Evolutionary conservation across 2,329 filamentous ascomycete species (phyloP), one percentile per base, ranked within the genome.

Genomic region (Colletotrichum salicis): DNA sequence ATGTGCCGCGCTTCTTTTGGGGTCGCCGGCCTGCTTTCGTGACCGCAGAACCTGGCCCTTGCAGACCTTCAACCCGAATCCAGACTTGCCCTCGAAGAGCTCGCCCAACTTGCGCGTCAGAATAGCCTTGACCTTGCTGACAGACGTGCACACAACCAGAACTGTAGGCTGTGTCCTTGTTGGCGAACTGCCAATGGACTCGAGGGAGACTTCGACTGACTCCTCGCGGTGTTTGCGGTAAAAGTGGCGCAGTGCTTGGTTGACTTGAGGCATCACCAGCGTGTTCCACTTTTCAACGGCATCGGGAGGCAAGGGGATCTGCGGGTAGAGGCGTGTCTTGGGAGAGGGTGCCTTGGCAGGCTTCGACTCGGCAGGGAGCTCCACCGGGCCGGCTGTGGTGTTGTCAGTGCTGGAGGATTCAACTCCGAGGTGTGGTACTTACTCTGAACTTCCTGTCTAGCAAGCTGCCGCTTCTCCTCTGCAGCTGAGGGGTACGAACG

Each of bases 131-230:
- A 95, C 91, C 78, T 93, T 94, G 61, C 85, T 85, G 10, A 94
- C 92, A 4, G 92, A 95, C 2, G 89, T 92, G 81, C 93, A 96
- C 4, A 94, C 91, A 10, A 96, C 90, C 24, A 95, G 85, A 0
- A 95, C 92, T 0, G 93, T 95, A 0, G 93, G 93, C 66, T 87
- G 88, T 0, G 91, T 90, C 66, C 88, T 90, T 45, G 90, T 86
- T 6, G 89, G 86, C 3, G 89, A 90, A 64, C 93, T 90, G 22
- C 93, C 93, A 52, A 95, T 90, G 0, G 91, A 92, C 72, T 94
- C 90, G 1, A 96, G 88, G 11, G 92, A 93, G 52, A 96, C 94
- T 76, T 94, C 93, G 41, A 94, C 90, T 0, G 93, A 94, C 78
- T 96, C 93, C 29, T 71, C 61, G 0, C 91, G 88, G 61, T 94